A percentile compares a stretch with the other conserved stretches of the same genome.
phyloP scores from a whole-genome alignment of 2,329 filamentous ascomycete genomes.

The Xylariaceae sp. region DNA sequence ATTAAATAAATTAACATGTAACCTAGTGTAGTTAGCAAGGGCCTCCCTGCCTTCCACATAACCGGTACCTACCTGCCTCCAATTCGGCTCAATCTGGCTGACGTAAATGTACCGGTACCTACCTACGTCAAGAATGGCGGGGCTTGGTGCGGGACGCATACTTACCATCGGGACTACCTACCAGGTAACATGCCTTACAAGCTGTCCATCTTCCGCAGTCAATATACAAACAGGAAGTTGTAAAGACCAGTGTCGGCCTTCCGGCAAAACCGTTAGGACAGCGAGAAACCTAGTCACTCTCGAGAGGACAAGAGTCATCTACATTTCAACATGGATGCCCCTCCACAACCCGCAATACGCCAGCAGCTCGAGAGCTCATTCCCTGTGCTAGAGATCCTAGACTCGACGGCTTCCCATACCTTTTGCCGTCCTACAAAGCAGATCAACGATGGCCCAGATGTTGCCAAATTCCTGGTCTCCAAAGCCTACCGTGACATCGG shows the following conservation, averaged over 20 bases:
- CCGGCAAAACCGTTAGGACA: neutral
- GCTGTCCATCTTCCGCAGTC: neutral
- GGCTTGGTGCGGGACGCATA: neutral
- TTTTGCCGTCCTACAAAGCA: slow-evolving; percentile 71
- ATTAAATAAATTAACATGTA: too few relatives aligned
- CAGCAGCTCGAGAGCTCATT: slow-evolving; percentile 19
- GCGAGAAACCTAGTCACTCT: neutral
- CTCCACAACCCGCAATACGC: slow-evolving; percentile 10
- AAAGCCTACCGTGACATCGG: slow-evolving; percentile 84
- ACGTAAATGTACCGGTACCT: neutral
- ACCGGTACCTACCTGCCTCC: neutral
- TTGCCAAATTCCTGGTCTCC: slow-evolving; percentile 73
- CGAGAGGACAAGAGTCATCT: neutral
- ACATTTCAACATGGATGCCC: slow-evolving; percentile 13
- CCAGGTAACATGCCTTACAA: neutral
- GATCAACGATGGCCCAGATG: slow-evolving; percentile 82
- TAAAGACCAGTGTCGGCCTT: neutral
- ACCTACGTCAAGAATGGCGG: neutral
- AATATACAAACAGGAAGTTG: neutral
- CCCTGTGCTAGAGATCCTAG: slow-evolving; percentile 46
- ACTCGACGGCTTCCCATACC: slow-evolving; percentile 43
- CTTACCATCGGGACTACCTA: neutral
- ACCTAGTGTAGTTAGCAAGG: too few relatives aligned
- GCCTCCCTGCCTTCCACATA: too few relatives aligned
- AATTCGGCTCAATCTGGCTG: too few relatives aligned